Conservation (phyloP, 2,329 filamentous ascomycete species). For the Verticillium nonalfalfae region DNA sequence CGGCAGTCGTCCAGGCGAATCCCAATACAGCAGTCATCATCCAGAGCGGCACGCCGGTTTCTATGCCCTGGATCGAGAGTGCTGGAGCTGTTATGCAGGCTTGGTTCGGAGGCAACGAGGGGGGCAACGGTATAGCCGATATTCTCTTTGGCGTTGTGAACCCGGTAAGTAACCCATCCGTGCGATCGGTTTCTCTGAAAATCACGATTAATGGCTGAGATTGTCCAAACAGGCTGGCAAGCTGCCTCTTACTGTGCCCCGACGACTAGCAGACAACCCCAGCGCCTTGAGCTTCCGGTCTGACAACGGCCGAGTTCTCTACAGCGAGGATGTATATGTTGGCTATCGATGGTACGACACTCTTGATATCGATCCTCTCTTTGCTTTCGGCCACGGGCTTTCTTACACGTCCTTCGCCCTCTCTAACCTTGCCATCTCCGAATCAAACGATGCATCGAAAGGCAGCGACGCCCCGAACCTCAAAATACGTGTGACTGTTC, state of each 20-base stretch:
- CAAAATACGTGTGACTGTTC: conserved; percentile 53
- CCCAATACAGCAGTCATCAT: background rate
- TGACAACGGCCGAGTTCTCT: conserved; percentile 21
- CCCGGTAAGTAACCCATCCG: background rate
- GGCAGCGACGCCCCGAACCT: conserved; percentile 40
- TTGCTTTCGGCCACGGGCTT: conserved; percentile 63
- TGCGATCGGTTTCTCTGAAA: background rate
- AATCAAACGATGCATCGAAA: conserved; percentile 28
- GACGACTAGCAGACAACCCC: conserved; percentile 1
- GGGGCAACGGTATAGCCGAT: conserved; percentile 2
- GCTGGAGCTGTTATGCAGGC: conserved; percentile 3
- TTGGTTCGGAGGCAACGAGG: conserved; percentile 8
- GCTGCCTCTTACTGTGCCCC: conserved; percentile 6
- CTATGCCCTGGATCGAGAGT: conserved; percentile 1
- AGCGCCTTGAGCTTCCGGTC: conserved; percentile 2
- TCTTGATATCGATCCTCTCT: conserved; percentile 38
- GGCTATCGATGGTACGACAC: conserved; percentile 66
- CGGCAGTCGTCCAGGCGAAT: background rate
- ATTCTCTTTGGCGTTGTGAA: conserved; percentile 6
- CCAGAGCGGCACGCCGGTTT: background rate
- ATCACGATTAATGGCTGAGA: conserved; percentile 13
- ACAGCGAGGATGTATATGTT: conserved; percentile 67
- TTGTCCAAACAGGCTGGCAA: conserved; percentile 32
- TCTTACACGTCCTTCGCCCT: conserved; percentile 58
- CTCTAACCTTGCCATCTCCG: conserved; percentile 10